These are phyloP conservation scores for Nothophytophthora sp. DNA, from an alignment of 352 stramenopile species.

Conservation along the genomic window DNA sequence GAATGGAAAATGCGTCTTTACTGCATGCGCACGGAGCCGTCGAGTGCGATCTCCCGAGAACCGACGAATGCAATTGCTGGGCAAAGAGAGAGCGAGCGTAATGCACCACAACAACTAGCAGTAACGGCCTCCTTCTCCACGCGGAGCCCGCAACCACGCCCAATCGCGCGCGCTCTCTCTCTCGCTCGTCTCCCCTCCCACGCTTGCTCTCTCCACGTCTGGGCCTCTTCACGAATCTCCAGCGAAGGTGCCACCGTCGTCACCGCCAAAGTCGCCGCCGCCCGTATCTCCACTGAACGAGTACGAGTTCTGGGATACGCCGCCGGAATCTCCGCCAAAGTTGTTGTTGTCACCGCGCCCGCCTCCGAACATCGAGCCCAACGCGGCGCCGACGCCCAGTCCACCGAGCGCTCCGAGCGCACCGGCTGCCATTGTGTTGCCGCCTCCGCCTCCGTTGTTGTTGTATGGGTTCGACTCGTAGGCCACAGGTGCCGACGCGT, in stretches of 20 bases:
- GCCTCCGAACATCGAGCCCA: conserved; percentile 48
- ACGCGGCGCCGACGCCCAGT: conserved; percentile 44
- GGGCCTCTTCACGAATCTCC: conserved; percentile 55
- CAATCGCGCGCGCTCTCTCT: too few relatives aligned
- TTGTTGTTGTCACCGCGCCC: conserved; percentile 17
- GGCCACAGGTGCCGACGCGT: conserved; percentile 42
- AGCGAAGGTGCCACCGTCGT: conserved; percentile 43
- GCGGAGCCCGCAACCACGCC: too few relatives aligned
- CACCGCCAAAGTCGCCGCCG: conserved; percentile 26
- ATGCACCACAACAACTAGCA: too few relatives aligned
- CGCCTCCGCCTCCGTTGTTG: conserved; percentile 6
- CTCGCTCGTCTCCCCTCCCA: too few relatives aligned
- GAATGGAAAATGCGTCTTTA: too few relatives aligned
- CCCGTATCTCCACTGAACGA: conserved; percentile 65
- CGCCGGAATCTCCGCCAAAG: conserved; percentile 45
- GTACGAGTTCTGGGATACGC: conserved; percentile 33
- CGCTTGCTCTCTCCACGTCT: conserved; percentile 2
- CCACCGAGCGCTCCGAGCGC: conserved; percentile 50
- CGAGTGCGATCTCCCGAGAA: too few relatives aligned
- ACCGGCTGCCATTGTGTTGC: conserved; percentile 32
- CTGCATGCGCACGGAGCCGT: too few relatives aligned
- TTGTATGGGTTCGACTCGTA: conserved; percentile 26
- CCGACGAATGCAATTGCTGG: too few relatives aligned
- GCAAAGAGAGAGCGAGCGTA: too few relatives aligned
- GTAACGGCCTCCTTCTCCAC: too few relatives aligned